phyloP scores from a whole-genome alignment of 2,329 filamentous ascomycete species.

The Alternaria sp. region DNA sequence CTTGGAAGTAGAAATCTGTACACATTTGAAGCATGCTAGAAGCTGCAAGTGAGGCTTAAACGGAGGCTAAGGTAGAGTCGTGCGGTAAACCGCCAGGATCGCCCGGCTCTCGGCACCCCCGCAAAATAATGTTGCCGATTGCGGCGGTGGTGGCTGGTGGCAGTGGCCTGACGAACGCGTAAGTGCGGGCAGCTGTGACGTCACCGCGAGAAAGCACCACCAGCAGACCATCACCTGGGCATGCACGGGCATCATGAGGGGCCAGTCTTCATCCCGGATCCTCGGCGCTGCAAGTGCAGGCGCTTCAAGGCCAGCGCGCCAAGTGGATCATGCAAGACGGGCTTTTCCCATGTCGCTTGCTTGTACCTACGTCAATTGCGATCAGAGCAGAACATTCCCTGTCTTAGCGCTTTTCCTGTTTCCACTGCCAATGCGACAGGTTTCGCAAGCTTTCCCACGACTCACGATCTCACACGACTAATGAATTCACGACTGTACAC shows the following conservation, averaged over 20 bases:
- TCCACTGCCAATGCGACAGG: conserved; percentile 1
- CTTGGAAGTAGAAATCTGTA: neutral
- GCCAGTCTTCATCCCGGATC: conserved; percentile 13
- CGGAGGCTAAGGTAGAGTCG: neutral
- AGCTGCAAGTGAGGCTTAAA: neutral
- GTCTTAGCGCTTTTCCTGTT: conserved; percentile 20
- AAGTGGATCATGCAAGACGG: conserved; percentile 22
- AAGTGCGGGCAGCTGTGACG: conserved; percentile 19
- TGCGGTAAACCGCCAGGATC: neutral
- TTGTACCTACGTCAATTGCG: conserved; percentile 33
- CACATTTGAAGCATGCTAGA: neutral
- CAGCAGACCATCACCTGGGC: neutral
- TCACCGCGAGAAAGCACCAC: conserved; percentile 23
- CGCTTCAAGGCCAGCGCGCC: conserved; percentile 13
- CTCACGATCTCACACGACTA: neutral
- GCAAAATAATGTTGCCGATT: conserved; percentile 21
- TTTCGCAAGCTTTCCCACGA: neutral
- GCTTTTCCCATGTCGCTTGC: conserved; percentile 10
- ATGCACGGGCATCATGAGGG: neutral
- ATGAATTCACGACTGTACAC: conserved; percentile 1
- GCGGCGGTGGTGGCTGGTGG: neutral
- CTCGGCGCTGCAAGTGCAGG: conserved; percentile 21
- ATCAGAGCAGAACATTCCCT: conserved; percentile 17
- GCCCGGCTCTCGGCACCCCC: conserved; percentile 18
- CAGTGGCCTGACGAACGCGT: conserved; percentile 18